These are phyloP conservation scores for Wickerhamomyces queroliae DNA, from an alignment of 805 yeast genomes.

Conservation along the genomic window DNA sequence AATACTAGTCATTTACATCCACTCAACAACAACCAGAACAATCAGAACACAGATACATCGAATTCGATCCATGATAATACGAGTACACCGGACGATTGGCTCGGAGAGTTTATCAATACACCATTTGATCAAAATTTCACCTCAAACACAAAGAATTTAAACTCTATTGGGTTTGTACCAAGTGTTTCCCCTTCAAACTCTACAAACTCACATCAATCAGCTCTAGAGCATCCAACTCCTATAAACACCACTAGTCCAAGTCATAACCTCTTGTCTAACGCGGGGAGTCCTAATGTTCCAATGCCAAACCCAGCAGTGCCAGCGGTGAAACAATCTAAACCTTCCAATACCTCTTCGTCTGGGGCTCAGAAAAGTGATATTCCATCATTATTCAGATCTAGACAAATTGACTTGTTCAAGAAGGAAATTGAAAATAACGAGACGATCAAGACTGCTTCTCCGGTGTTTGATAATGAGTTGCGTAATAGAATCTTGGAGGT, in stretches of 20 bases:
- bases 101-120: slow-evolving; percentile 62
- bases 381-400: slow-evolving; percentile 53
- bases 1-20: not conserved
- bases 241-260: slow-evolving; percentile 3
- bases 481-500: slow-evolving; percentile 46
- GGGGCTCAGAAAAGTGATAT: slow-evolving; percentile 33
- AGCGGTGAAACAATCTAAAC: slow-evolving; percentile 12
- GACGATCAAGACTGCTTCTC: slow-evolving; percentile 14
- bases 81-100: slow-evolving; percentile 48
- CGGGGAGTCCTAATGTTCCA: not conserved
- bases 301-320: not conserved
- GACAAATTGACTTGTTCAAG: slow-evolving; percentile 63
- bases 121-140: slow-evolving; percentile 55
- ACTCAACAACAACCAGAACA: not conserved
- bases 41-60: slow-evolving; percentile 8
- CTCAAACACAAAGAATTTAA: slow-evolving; percentile 35
- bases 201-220: slow-evolving; percentile 6
- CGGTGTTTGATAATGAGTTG: slow-evolving; percentile 43
- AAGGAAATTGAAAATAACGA: slow-evolving; percentile 27
- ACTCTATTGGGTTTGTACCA: slow-evolving; percentile 51
- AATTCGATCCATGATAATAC: slow-evolving; percentile 16
- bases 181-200: slow-evolving; percentile 16
- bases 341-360: no score
- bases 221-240: slow-evolving; percentile 3
- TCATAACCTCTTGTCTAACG: not conserved